phyloP scores from a whole-genome alignment of 2,329 filamentous ascomycete species.

The Aschersonia sp. region DNA sequence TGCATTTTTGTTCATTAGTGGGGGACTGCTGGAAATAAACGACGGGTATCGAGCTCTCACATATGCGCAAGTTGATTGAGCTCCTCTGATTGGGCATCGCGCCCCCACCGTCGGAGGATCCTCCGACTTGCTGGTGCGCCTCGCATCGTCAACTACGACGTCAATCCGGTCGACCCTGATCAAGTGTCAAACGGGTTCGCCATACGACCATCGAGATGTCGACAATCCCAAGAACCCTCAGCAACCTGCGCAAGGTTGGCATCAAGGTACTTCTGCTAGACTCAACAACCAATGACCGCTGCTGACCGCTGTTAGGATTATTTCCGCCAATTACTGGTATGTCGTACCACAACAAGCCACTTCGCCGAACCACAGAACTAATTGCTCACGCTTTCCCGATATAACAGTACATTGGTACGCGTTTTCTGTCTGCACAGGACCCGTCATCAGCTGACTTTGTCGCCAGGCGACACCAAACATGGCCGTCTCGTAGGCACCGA shows the following conservation, averaged over 20 bases:
- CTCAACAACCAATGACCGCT: no score
- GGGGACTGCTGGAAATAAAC: no score
- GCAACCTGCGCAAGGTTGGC: slow-evolving; percentile 77
- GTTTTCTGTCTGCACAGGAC: background rate
- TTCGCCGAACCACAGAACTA: background rate
- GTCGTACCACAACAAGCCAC: slow-evolving; percentile 20
- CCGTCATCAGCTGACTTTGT: background rate
- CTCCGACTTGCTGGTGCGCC: no score
- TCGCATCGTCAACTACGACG: background rate
- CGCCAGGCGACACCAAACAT: slow-evolving; percentile 87
- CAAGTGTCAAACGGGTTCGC: no score
- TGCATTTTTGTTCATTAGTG: no score
- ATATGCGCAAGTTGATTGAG: background rate
- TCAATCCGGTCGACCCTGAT: background rate
- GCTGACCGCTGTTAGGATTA: slow-evolving; percentile 52
- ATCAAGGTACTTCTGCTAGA: slow-evolving; percentile 48
- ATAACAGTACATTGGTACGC: slow-evolving; percentile 40
- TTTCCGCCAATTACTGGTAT: slow-evolving; percentile 84
- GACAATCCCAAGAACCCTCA: slow-evolving; percentile 71
- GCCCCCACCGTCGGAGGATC: no score
- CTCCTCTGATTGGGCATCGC: no score
- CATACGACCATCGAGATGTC: slow-evolving; percentile 53
- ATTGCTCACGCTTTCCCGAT: background rate
- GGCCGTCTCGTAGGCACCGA: slow-evolving; percentile 75
- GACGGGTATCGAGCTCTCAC: background rate